These are phyloP conservation scores for Arctium minus DNA, from an alignment of 129 eudicot species.

Conservation along the genomic window DNA sequence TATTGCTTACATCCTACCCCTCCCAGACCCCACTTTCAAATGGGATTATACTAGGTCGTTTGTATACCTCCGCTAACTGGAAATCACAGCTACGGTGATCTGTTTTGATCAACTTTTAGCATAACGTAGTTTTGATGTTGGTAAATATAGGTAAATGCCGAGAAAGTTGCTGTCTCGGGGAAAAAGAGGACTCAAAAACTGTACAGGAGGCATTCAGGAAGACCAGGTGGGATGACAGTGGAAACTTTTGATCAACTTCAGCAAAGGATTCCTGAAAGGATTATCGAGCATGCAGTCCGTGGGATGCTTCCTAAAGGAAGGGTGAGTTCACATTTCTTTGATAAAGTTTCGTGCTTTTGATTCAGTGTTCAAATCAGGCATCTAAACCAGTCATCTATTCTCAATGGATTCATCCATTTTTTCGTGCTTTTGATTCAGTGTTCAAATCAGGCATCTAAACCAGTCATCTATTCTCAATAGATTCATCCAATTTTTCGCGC, in stretches of 20 bases:
- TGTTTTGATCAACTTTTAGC: neutral
- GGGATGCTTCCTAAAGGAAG: conserved; percentile 99
- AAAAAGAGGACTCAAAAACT: conserved; percentile 81
- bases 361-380: neutral
- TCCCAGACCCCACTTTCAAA: too few relatives aligned
- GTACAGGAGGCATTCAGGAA: conserved; percentile 96
- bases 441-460: neutral
- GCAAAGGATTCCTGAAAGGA: conserved; percentile 90
- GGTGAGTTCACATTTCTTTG: conserved; percentile 45
- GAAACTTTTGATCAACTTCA: conserved; percentile 97
- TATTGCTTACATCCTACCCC: too few relatives aligned
- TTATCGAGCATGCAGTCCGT: conserved; percentile 91
- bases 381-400: neutral
- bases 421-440: neutral
- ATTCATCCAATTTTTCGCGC: neutral
- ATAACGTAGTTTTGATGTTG: conserved; percentile 7
- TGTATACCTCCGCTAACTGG: neutral
- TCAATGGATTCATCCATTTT: neutral
- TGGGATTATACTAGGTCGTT: too few relatives aligned
- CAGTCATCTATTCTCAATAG: neutral
- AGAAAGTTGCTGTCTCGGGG: conserved; percentile 89
- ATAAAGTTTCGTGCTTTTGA: neutral
- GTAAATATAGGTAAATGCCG: conserved; percentile 76
- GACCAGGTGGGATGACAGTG: conserved; percentile 98
- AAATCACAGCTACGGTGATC: neutral